phyloP scores from a whole-genome alignment of 2,329 filamentous ascomycete species.

The Fusarium sp. region DNA sequence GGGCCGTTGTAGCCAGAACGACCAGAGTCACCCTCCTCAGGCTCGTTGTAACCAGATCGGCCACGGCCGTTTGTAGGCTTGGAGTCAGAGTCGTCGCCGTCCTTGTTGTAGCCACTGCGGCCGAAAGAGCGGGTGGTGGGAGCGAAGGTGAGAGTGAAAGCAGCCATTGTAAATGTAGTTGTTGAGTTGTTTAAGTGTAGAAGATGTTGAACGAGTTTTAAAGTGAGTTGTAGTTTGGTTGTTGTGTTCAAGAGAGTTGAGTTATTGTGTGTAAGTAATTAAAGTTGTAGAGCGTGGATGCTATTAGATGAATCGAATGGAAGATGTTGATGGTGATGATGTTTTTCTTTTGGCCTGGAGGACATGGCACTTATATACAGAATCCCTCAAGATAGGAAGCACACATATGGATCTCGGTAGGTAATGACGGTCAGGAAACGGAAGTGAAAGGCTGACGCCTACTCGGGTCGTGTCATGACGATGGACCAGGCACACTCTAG shows the following conservation, averaged over 20 bases:
- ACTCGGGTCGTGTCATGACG: constrained; percentile 31
- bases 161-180: constrained; percentile 45
- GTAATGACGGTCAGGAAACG: background rate
- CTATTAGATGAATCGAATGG: constrained; percentile 8
- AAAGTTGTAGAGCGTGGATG: constrained; percentile 14
- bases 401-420: constrained; percentile 20
- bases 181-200: background rate
- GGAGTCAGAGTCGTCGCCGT: constrained; percentile 46
- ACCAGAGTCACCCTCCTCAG: constrained; percentile 52
- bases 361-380: constrained; percentile 34
- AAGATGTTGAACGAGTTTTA: background rate
- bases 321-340: constrained; percentile 29
- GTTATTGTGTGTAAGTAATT: constrained; percentile 8
- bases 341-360: constrained; percentile 9
- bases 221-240: background rate
- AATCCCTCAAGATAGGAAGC: constrained; percentile 3
- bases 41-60: constrained; percentile 58
- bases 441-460: constrained; percentile 37
- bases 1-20: constrained; percentile 56
- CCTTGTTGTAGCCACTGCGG: constrained; percentile 41
- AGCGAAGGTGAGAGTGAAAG: constrained; percentile 43
- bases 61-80: constrained; percentile 52
- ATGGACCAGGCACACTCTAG: constrained; percentile 22
- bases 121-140: constrained; percentile 42
- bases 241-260: constrained; percentile 1